Evolutionary conservation across 129 eudicot genomes (phyloP).

Genomic region (Arctium minus): DNA sequence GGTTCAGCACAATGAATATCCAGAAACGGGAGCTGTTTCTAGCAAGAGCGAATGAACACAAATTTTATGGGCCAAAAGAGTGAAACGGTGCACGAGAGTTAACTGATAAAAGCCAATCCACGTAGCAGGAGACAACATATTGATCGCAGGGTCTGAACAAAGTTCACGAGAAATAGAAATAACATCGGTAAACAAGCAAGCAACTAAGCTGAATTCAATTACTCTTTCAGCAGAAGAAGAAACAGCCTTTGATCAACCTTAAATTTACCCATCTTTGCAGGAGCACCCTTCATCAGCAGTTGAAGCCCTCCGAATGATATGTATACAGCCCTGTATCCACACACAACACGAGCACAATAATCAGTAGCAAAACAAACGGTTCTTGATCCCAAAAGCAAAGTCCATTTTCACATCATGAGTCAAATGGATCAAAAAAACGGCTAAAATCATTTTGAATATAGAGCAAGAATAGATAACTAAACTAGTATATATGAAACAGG

Average conservation of each 20-base stretch:
- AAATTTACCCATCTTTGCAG: conserved; percentile 55
- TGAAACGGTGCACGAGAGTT: not conserved
- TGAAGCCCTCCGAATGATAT: conserved; percentile 90
- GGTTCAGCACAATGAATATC: not conserved
- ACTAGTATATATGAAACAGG: not conserved
- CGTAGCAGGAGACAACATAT: not conserved
- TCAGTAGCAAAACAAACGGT: not conserved
- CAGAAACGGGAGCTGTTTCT: not conserved
- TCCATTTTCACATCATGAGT: not conserved
- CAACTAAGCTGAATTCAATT: not conserved
- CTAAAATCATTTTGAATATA: not conserved
- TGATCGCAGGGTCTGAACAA: not conserved
- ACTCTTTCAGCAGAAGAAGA: conserved; percentile 65
- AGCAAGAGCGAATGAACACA: not conserved
- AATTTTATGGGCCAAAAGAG: not conserved
- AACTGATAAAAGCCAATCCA: not conserved
- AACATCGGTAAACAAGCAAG: not conserved
- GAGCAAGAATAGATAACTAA: not conserved
- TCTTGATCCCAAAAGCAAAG: not conserved
- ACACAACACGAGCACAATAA: not conserved
- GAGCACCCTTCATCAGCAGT: conserved; percentile 58
- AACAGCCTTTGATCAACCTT: conserved; percentile 70
- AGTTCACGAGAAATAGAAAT: not conserved
- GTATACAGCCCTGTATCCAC: conserved; percentile 50
- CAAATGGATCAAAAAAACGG: not conserved